Percentiles rank a stretch among this genome's conserved stretches.
phyloP scores from a whole-genome alignment of 345 rosid genomes.

The Eucalyptus guilfoylei region DNA sequence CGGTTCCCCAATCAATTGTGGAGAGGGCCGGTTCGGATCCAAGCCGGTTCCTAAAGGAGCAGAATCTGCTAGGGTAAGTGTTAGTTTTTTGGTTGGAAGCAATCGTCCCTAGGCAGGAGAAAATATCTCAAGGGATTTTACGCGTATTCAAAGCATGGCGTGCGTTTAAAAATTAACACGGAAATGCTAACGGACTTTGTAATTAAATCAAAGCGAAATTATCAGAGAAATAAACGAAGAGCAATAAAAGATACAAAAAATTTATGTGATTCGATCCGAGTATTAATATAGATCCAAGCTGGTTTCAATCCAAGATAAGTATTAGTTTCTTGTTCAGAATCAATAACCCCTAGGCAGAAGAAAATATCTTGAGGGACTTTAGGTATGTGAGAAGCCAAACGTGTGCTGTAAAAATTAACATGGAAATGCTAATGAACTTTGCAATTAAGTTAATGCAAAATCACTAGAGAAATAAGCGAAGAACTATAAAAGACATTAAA shows the following conservation, averaged over 20 bases:
- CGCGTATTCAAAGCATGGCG: neutral
- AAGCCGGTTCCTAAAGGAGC: neutral
- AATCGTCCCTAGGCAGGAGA: neutral
- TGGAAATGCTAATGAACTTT: neutral
- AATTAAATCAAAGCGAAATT: no score
- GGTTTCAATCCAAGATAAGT: no score
- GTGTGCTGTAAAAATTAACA: neutral
- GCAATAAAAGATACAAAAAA: accelerated
- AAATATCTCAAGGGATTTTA: neutral
- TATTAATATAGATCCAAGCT: no score
- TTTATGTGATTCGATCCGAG: accelerated
- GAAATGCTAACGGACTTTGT: neutral
- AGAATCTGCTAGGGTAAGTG: neutral
- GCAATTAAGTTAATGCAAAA: accelerated
- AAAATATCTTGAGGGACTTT: no score
- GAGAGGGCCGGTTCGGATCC: neutral
- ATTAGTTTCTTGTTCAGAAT: no score
- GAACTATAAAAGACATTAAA: no score
- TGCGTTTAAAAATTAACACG: accelerated
- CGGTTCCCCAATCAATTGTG: neutral
- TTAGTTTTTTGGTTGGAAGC: neutral
- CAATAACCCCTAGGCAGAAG: no score
- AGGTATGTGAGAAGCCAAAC: no score
- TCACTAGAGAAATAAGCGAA: neutral
- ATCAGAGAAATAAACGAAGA: neutral